phyloP scores from a whole-genome alignment of 768 basidiomycete species.

The Termitomyces sp. region DNA sequence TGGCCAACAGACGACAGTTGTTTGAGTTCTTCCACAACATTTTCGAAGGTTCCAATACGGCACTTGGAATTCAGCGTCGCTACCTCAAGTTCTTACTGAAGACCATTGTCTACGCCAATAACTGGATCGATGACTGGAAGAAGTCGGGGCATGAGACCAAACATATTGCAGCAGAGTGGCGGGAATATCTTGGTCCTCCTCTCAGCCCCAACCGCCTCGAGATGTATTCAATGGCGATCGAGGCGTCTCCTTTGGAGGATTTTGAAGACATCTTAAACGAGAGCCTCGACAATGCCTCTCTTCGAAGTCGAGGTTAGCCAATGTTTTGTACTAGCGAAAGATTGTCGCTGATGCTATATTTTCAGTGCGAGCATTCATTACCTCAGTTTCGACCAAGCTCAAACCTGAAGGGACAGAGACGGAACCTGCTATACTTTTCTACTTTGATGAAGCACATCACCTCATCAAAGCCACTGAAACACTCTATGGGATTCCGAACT shows the following conservation, averaged over 20 bases:
- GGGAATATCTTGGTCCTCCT: not conserved
- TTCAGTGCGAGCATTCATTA: not conserved
- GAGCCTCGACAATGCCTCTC: not conserved
- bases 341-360: not conserved
- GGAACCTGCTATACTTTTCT: not conserved
- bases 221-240: not conserved
- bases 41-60: not conserved
- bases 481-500: not conserved
- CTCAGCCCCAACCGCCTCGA: not conserved
- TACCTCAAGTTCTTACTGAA: not conserved
- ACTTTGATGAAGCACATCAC: constrained; percentile 3
- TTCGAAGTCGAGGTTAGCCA: not conserved
- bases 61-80: not conserved
- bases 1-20: not conserved
- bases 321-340: not conserved
- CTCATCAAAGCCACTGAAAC: not conserved
- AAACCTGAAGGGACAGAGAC: not conserved
- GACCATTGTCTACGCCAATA: not conserved
- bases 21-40: not conserved
- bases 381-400: not conserved
- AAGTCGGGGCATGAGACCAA: not conserved
- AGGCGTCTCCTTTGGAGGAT: not conserved
- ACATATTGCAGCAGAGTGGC: not conserved
- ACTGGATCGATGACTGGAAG: constrained; percentile 1
- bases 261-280: not conserved